Evolutionary conservation across 495 filamentous ascomycete genomes (phyloP), one percentile per base, ranked within the genome.

Genomic region (Talaromyces borbonicus): DNA sequence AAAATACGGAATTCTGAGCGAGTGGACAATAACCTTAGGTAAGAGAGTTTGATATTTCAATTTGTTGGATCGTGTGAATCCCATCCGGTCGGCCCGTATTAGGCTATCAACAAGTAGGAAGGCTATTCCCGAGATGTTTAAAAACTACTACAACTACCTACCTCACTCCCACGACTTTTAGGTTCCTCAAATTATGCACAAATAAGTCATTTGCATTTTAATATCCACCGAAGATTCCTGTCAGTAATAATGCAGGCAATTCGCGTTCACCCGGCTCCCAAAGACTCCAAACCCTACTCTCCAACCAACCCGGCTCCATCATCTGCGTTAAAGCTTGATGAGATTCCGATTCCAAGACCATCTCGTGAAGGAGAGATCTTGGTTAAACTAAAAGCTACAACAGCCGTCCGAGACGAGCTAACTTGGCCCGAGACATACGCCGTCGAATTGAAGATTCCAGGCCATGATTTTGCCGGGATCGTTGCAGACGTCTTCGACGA

Each of bases 381-480:
- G 20, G 46, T 66, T 38, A 52, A 49, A 36, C 42, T 61, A 33
- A 55, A 58, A 47, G 59, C 61, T 18, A 50, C 63, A 40, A 59
- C 59, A 31, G 46, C 63, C 20, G 47, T 61, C 14, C 57, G 61
- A 12, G 61, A 64, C 46, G 55, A 47, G 38, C 52, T 66, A 20
- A 58, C 51, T 14, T 66, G 61, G 61, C 60, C 63, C 8, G 63
- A 66, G 35, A 57, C 51, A 19, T 66, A 64, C 49, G 5, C 20
- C 5, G 46, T 50, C 31, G 35, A 45, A 2, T 57, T 57, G 46
- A 4, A 44, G 36, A 64, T 62, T 24, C 57, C 62, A 1, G 72
- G 70, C 32, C 56, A 64, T 52, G 73, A 76, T 53, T 60, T 75
- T 44, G 49, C 72, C 8, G 73, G 70, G 6, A 64, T 49, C 1